Percentiles rank a stretch among this genome's conserved stretches.
Conservation (phyloP, 495 filamentous ascomycete species). For the Penicillium samsonianum region DNA sequence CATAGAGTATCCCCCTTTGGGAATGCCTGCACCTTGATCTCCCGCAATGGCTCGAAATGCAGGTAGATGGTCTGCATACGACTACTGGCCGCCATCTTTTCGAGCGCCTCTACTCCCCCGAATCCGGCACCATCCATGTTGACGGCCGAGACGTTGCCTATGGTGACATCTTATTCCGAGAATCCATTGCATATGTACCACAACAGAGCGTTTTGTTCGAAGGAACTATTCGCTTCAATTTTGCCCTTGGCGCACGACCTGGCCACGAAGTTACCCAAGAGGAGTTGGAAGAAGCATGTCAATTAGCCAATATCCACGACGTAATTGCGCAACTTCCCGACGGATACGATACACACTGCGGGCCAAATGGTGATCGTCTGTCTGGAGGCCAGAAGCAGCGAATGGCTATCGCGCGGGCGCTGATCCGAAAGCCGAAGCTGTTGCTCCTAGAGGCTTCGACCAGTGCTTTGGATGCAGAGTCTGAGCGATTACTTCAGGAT, state of each 20-base stretch:
- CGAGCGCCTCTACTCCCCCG: conserved; percentile 56
- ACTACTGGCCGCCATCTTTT: conserved; percentile 39
- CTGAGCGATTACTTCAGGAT: conserved; percentile 66
- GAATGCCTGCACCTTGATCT: conserved; percentile 51
- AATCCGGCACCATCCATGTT: conserved; percentile 37
- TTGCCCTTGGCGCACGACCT: conserved; percentile 47
- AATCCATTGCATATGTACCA: conserved; percentile 50
- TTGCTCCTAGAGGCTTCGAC: conserved; percentile 78
- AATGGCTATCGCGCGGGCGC: conserved; percentile 69
- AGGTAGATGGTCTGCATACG: conserved; percentile 46
- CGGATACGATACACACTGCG: conserved; percentile 62
- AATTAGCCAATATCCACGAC: conserved; percentile 57
- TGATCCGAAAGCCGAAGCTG: conserved; percentile 67
- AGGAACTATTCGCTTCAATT: conserved; percentile 53
- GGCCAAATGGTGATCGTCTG: conserved; percentile 59
- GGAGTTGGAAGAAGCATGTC: conserved; percentile 56
- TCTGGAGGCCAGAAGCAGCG: conserved; percentile 77
- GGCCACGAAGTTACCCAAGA: conserved; percentile 38
- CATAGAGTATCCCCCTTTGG: conserved; percentile 35
- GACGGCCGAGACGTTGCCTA: conserved; percentile 42
- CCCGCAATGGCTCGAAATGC: conserved; percentile 43
- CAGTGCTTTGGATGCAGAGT: conserved; percentile 68
- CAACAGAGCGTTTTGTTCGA: conserved; percentile 55
- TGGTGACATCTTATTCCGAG: conserved; percentile 37
- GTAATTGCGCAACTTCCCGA: conserved; percentile 55